These are phyloP conservation scores for Trichoderma orchidacearum DNA, from an alignment of 495 filamentous ascomycete species.

Conservation along the genomic window DNA sequence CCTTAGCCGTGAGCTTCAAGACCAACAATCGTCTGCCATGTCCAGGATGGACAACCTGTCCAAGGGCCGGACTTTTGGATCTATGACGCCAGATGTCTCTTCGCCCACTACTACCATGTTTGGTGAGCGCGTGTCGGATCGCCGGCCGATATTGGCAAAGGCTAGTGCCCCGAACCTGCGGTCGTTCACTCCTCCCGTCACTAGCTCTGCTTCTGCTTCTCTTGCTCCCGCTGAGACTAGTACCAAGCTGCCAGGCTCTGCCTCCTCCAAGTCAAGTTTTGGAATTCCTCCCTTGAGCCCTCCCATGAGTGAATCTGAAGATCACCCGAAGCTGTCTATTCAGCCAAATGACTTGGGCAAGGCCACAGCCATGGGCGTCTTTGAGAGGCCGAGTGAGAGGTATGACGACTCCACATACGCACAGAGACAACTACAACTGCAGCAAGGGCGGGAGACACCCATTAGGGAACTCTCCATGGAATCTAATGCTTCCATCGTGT, in stretches of 20 bases:
- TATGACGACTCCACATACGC: slow-evolving; percentile 81
- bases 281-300: slow-evolving; percentile 58
- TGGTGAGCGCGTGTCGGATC: slow-evolving; percentile 17
- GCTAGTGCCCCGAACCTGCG: slow-evolving; percentile 34
- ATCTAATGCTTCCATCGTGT: slow-evolving; percentile 11
- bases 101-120: slow-evolving; percentile 19
- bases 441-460: slow-evolving; percentile 47
- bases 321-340: slow-evolving; percentile 43
- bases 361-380: slow-evolving; percentile 72
- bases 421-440: slow-evolving; percentile 66
- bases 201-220: slow-evolving; percentile 4
- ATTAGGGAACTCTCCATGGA: slow-evolving; percentile 18
- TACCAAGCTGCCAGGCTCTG: neutral
- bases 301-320: slow-evolving; percentile 54
- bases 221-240: neutral
- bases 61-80: slow-evolving; percentile 38
- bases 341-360: slow-evolving; percentile 72
- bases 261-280: slow-evolving; percentile 23
- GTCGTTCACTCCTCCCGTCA: slow-evolving; percentile 23
- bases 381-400: slow-evolving; percentile 60
- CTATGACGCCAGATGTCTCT: slow-evolving; percentile 31
- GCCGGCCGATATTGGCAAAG: slow-evolving; percentile 23
- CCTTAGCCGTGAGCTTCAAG: slow-evolving; percentile 64
- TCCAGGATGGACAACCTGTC: slow-evolving; percentile 66
- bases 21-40: slow-evolving; percentile 63